These are phyloP conservation scores for Hirschioporus abietinus DNA, from an alignment of 768 basidiomycete species.

Conservation along the genomic window DNA sequence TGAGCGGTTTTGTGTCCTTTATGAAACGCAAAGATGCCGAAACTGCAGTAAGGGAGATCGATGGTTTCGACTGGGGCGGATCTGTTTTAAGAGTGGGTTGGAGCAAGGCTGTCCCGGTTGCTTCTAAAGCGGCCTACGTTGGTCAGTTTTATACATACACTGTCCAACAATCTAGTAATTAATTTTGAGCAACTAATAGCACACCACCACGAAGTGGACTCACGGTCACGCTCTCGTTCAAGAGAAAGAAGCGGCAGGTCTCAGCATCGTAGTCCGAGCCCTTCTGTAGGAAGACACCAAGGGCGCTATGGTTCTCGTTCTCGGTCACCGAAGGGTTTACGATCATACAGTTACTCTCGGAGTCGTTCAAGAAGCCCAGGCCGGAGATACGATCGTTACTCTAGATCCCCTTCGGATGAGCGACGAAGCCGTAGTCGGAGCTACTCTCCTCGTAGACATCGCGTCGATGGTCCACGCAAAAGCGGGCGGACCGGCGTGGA, in stretches of 20 bases:
- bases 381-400: constrained; percentile 10
- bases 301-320: constrained; percentile 49
- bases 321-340: constrained; percentile 38
- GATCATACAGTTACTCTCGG: constrained; percentile 25
- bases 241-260: neutral
- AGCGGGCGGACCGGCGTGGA: constrained; percentile 23
- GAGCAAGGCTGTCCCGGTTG: constrained; percentile 94
- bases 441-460: constrained; percentile 37
- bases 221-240: constrained; percentile 30
- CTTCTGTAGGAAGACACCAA: neutral
- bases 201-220: neutral
- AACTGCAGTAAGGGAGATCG: constrained; percentile 78
- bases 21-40: constrained; percentile 95
- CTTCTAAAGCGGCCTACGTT: constrained; percentile 62
- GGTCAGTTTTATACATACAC: constrained; percentile 39
- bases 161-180: neutral
- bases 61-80: constrained; percentile 95
- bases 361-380: constrained; percentile 14
- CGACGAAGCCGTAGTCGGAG: constrained; percentile 13
- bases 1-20: constrained; percentile 95
- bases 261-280: neutral
- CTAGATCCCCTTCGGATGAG: neutral
- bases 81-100: constrained; percentile 84
- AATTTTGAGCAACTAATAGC: neutral
- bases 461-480: neutral